Base-by-base conservation (phyloP, 371 early-diverging fungal genomes). In the Lichtheimia corymbifera region DNA sequence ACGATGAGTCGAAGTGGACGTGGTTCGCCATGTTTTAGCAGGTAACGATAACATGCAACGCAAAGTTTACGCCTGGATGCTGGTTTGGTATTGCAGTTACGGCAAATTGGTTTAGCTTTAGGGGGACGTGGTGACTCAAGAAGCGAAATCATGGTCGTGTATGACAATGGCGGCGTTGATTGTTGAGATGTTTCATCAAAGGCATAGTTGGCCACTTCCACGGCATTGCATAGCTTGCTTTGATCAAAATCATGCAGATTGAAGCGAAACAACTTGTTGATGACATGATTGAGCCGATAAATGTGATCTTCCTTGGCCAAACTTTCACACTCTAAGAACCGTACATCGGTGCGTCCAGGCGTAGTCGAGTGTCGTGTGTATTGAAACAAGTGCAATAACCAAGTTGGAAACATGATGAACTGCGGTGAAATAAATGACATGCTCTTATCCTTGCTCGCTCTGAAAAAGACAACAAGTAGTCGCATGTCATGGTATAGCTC, bases 381-480 rank as follows among this genome's bases (percentile, higher is more conserved):
- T 0, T 71, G 65, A 35, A 76, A 79, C 15, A 71, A 50, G 49
- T 79, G 76, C 0, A 79, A 59, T 9, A 79, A 27, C 79, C 79
- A 79, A 0, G 76, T 73, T 11, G 79, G 79, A 41, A 79, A 79
- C 40, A 76, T 72, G 52, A 79, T 70, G 20, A 79, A 79, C n/a
- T 76, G 71, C 0, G 79, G 71, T 3, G 76, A 67, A 0, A 79
- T 61, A 4, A 68, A 30, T 9, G 47, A 47, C 56, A 64, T 62
- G 28, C 64, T 68, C 22, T 66, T 73, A 2, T 64, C 56, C 27
- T 65, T 68, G 20, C 71, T 69, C 15, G 68, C 62, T n/a, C 71
- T 57, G 40, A 76, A 79, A 22, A 79, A 79, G 6, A 79, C 72
- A 9, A 62, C 74, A 17, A 79, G 43, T 13, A 79, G 43, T 11